These are phyloP conservation scores for Globisporangium polare DNA, from an alignment of 352 stramenopile species.

Conservation along the genomic window DNA sequence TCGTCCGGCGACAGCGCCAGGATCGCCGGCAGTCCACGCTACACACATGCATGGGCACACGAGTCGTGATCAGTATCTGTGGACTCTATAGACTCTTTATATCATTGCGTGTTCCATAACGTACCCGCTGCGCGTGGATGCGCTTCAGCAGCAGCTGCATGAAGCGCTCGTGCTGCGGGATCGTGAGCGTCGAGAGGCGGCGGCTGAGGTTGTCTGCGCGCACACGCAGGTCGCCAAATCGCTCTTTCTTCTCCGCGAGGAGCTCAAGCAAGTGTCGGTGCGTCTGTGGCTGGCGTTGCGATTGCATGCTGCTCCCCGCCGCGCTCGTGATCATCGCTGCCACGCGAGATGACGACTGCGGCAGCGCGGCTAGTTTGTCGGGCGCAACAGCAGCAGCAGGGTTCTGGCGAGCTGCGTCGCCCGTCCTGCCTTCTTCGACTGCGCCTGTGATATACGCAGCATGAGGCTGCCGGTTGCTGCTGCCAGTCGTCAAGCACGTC, in stretches of 20 bases:
- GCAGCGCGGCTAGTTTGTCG: neutral
- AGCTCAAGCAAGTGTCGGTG: conserved; percentile 33
- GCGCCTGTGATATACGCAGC: neutral
- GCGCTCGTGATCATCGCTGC: neutral
- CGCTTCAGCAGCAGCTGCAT: conserved; percentile 42
- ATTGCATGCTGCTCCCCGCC: neutral
- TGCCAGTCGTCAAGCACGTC: conserved; percentile 18
- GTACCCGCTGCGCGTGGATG: conserved; percentile 37
- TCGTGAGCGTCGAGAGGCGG: conserved; percentile 41
- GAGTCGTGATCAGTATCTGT: neutral
- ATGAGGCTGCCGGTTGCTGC: neutral
- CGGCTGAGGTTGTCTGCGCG: conserved; percentile 29
- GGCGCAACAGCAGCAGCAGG: neutral
- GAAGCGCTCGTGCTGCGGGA: conserved; percentile 52
- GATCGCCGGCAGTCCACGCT: conserved; percentile 55
- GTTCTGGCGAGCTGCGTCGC: neutral
- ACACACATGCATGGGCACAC: neutral
- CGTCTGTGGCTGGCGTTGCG: neutral
- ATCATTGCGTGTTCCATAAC: neutral
- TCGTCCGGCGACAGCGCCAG: conserved; percentile 50
- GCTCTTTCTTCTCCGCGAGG: conserved; percentile 24
- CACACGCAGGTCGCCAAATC: conserved; percentile 13
- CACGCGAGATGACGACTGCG: neutral
- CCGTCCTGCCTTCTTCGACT: neutral
- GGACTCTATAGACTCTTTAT: no score